Conservation (phyloP, 192 early-diverging fungal species). For the Coemansia sp. region DNA sequence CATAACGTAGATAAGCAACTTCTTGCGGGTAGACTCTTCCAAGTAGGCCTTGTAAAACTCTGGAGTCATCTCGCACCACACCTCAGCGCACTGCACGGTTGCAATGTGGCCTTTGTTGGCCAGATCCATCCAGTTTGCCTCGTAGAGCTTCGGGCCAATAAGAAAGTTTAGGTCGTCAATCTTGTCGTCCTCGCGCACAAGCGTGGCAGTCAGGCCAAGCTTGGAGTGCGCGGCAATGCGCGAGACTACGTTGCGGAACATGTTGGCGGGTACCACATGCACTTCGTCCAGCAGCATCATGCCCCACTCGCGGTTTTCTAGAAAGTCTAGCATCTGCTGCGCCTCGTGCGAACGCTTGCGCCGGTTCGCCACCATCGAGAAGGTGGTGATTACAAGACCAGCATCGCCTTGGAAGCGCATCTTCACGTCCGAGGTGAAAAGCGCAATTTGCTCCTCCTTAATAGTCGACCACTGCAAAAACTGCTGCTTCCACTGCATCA, state of each 20-base stretch:
- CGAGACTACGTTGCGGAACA: slow-evolving; percentile 92
- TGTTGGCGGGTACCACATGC: slow-evolving; percentile 95
- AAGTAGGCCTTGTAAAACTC: slow-evolving; percentile 96
- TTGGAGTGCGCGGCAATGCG: slow-evolving; percentile 91
- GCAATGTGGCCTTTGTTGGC: slow-evolving; percentile 97
- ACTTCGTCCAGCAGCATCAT: slow-evolving; percentile 97
- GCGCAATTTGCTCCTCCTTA: slow-evolving; percentile 86
- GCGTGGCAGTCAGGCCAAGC: slow-evolving; percentile 95
- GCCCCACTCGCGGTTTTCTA: slow-evolving; percentile 92
- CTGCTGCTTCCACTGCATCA: slow-evolving; percentile 98
- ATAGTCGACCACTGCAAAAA: slow-evolving; percentile 94
- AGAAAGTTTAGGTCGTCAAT: slow-evolving; percentile 96
- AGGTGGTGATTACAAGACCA: slow-evolving; percentile 95
- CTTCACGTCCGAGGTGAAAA: slow-evolving; percentile 93
- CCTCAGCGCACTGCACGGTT: slow-evolving; percentile 96
- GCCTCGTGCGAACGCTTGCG: slow-evolving; percentile 93
- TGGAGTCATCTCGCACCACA: slow-evolving; percentile 97
- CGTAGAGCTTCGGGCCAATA: slow-evolving; percentile 98
- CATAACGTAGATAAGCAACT: slow-evolving; percentile 87
- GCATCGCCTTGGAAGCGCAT: slow-evolving; percentile 83
- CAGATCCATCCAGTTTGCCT: slow-evolving; percentile 99
- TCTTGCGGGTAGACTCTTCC: slow-evolving; percentile 73
- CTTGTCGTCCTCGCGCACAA: slow-evolving; percentile 98
- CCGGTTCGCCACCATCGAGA: slow-evolving; percentile 92
- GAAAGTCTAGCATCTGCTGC: slow-evolving; percentile 93